phyloP scores from a whole-genome alignment of 2,329 filamentous ascomycete species.

The Acephala macrosclerotiorum region DNA sequence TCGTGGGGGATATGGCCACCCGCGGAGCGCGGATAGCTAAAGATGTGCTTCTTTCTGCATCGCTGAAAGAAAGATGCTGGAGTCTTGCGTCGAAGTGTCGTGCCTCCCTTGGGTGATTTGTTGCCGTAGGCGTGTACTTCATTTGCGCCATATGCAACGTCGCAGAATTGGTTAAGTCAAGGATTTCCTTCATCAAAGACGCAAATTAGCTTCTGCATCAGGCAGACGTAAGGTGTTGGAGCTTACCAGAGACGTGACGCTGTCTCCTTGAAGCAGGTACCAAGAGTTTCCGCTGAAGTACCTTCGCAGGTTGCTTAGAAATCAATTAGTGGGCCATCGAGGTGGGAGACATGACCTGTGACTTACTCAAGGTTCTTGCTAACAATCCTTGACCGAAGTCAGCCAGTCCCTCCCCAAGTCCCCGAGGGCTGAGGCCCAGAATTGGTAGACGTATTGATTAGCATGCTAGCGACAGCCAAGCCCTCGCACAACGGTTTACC shows the following conservation, averaged over 20 bases:
- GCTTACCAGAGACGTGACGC: not conserved
- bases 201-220: not conserved
- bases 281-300: not conserved
- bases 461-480: not conserved
- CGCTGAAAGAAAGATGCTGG: not conserved
- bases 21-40: not conserved
- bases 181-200: not conserved
- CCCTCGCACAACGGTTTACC: no score
- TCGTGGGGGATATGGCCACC: not conserved
- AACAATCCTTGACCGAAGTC: not conserved
- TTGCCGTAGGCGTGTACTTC: slow-evolving; percentile 8
- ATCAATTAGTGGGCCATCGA: not conserved
- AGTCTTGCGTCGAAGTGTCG: slow-evolving; percentile 7
- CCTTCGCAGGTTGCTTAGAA: not conserved
- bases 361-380: not conserved
- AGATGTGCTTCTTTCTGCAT: not conserved
- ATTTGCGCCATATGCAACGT: not conserved
- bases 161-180: slow-evolving; percentile 1
- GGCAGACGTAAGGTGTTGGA: not conserved
- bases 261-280: not conserved
- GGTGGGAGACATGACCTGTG: not conserved
- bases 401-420: not conserved
- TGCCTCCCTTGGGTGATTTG: slow-evolving; percentile 1
- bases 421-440: not conserved
- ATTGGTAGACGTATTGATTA: not conserved